A percentile compares a stretch with the other conserved stretches of the same genome.
Evolutionary conservation across 768 basidiomycete genomes (phyloP).

Genomic region (Pleurotus sapidus): DNA sequence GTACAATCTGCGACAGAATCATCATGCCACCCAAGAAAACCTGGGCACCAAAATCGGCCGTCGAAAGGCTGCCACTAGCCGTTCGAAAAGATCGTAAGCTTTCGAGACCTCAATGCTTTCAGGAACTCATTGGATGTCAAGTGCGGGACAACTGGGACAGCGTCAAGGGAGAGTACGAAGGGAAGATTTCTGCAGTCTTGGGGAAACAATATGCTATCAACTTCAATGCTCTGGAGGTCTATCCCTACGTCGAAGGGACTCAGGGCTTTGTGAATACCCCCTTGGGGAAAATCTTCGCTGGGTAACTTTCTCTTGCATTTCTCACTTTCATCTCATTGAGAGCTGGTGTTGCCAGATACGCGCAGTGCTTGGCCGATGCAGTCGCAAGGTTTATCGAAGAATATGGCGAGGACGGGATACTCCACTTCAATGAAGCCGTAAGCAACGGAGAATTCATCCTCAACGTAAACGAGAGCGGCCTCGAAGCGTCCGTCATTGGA

Average conservation of each 20-base stretch:
- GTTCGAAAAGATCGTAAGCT: slow-evolving; percentile 33
- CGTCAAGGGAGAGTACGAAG: slow-evolving; percentile 30
- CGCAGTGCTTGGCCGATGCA: slow-evolving; percentile 31
- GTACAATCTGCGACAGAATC: too few species aligned
- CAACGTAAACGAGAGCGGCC: slow-evolving; percentile 28
- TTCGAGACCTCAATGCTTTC: background rate
- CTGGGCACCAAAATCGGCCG: slow-evolving; percentile 28
- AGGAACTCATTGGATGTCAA: slow-evolving; percentile 9
- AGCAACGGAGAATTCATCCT: slow-evolving; percentile 29
- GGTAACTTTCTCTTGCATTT: slow-evolving; percentile 13
- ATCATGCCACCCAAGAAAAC: background rate
- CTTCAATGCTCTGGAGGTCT: slow-evolving; percentile 31
- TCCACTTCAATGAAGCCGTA: slow-evolving; percentile 35
- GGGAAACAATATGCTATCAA: slow-evolving; percentile 28
- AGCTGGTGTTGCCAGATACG: slow-evolving; percentile 22
- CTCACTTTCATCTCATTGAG: background rate
- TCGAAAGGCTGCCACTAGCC: slow-evolving; percentile 34
- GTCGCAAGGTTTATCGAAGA: slow-evolving; percentile 25
- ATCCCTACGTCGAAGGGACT: slow-evolving; percentile 26
- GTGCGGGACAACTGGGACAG: slow-evolving; percentile 38
- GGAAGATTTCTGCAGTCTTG: slow-evolving; percentile 24
- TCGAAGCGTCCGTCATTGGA: slow-evolving; percentile 24
- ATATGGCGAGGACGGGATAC: slow-evolving; percentile 32
- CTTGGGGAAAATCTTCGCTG: slow-evolving; percentile 21
- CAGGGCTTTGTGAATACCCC: slow-evolving; percentile 14